A percentile compares a stretch with the other conserved stretches of the same genome.
These are phyloP conservation scores for Cylindrotheca fusiformis DNA, from an alignment of 108 stramenopile species.

Conservation along the genomic window DNA sequence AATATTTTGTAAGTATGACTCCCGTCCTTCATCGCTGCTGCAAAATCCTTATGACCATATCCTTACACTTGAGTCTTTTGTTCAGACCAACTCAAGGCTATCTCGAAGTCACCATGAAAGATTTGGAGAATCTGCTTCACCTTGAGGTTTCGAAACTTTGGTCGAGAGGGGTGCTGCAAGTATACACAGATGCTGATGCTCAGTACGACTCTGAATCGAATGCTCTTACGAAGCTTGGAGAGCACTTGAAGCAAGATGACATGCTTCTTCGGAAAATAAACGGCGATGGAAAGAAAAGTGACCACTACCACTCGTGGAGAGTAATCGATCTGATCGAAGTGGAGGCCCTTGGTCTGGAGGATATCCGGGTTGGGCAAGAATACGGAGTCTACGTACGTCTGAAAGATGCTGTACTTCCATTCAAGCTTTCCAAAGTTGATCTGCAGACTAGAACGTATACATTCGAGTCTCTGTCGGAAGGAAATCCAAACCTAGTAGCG, in stretches of 20 bases:
- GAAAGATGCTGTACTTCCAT: conserved; percentile 24
- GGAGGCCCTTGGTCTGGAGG: conserved; percentile 20
- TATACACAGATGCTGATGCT: conserved; percentile 18
- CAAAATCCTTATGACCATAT: too few species aligned
- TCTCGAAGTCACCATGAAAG: conserved; percentile 41
- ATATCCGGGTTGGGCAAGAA: conserved; percentile 20
- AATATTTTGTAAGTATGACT: conserved; percentile 16
- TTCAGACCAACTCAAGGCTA: conserved; percentile 25
- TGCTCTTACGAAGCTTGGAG: conserved; percentile 26
- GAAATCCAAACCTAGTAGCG: conserved; percentile 9
- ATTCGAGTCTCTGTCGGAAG: conserved; percentile 24
- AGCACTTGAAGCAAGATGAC: conserved; percentile 34
- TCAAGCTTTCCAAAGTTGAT: conserved; percentile 22
- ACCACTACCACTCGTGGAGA: conserved; percentile 24
- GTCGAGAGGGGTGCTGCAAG: conserved; percentile 33
- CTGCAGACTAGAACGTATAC: conserved; percentile 19
- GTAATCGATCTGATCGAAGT: conserved; percentile 19
- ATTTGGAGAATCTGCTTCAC: conserved; percentile 40
- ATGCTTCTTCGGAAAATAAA: conserved; percentile 21
- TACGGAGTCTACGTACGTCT: conserved; percentile 28
- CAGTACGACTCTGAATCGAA: conserved; percentile 25
- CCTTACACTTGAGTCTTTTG: too few species aligned
- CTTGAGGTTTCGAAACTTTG: conserved; percentile 31
- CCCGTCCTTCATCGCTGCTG: too few species aligned
- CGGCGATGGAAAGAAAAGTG: conserved; percentile 14